A percentile compares a stretch with the other conserved stretches of the same genome.
Conservation (phyloP, 2,329 filamentous ascomycete species). For the Rutstroemia sp. region DNA sequence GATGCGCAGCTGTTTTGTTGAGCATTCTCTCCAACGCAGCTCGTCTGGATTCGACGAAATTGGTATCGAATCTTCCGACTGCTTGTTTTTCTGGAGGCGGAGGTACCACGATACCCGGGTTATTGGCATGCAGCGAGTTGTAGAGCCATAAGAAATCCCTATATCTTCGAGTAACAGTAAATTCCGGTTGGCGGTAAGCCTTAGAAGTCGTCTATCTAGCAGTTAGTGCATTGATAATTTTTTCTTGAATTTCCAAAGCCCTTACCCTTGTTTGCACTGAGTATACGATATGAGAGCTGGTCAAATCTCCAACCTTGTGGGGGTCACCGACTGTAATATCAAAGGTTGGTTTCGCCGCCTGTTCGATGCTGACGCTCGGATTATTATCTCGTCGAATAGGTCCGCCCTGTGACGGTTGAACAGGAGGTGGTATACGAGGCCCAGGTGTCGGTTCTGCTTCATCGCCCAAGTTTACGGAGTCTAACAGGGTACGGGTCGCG, state of each 20-base stretch:
- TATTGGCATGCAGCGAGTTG: conserved; percentile 87
- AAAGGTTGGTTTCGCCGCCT: conserved; percentile 88
- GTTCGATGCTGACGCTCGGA: conserved; percentile 84
- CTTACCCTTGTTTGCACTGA: conserved; percentile 84
- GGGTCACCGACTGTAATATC: conserved; percentile 90
- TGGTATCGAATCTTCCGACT: conserved; percentile 88
- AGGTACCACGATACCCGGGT: conserved; percentile 89
- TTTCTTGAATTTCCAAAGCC: background rate
- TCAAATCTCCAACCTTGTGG: conserved; percentile 94
- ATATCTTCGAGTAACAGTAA: conserved; percentile 88
- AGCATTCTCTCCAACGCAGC: conserved; percentile 95
- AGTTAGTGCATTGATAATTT: conserved; percentile 12
- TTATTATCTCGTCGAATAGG: conserved; percentile 45
- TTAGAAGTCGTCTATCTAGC: conserved; percentile 75
- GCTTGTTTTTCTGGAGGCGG: conserved; percentile 97
- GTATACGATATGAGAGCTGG: conserved; percentile 96
- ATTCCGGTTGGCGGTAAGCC: conserved; percentile 86
- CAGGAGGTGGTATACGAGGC: conserved; percentile 59
- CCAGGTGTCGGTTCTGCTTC: conserved; percentile 42
- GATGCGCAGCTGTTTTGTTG: conserved; percentile 88
- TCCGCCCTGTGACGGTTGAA: conserved; percentile 49
- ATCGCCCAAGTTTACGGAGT: conserved; percentile 67
- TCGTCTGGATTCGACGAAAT: conserved; percentile 90
- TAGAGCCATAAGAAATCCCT: conserved; percentile 98
- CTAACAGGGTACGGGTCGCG: conserved; percentile 41